Base-by-base conservation (phyloP, 306 rosid species). In the Begonia loranthoides region DNA sequence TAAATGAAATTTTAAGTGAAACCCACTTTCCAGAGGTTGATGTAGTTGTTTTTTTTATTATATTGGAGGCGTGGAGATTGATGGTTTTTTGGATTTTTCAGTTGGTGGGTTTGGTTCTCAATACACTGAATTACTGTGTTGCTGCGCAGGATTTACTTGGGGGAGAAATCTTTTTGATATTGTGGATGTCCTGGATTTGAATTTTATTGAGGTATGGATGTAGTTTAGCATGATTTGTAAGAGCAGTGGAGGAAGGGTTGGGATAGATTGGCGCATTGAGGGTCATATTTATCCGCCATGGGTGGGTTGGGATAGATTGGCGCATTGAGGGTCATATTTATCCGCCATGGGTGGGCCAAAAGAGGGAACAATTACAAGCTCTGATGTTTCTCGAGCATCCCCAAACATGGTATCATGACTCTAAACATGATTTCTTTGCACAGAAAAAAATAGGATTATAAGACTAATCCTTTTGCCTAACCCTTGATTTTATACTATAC, bases 291-390 rank as follows among this genome's bases (percentile, higher is more conserved):
- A 41, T 64, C n/a, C 56, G 24, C 21, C 76, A 76, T 82, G 88
- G 93, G 68, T 41, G n/a, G n/a, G n/a, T n/a, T n/a, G n/a, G 58
- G 57, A 51, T 49, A 52, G 22, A 49, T 44, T 66, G 65, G 41
- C 16, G 9, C 50, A 16, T 50, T 48, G 46, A 62, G 45, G 52
- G 17, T 52, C 52, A 1, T n/a, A 62, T 45, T 45, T 13, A 40
- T 64, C 36, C 57, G 28, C 24, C 77, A 76, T 83, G 88, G 93
- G 69, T 41, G 65, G 71, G 61, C 58, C 48, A 47, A 69, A 76
- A 72, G 89, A 84, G 61, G 95, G 85, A 58, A 76, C 69, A 33
- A 74, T 77, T 49, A 59, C 73, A 54, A 69, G 70, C 69, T 63
- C 68, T 61, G 54, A 65, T 57, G 50, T 49, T 6, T 52, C 63